Evolutionary conservation across 176 grass and related monocot species (phyloP), one percentile per base, ranked within the genome.

Genomic region (Juncus inflexus): DNA sequence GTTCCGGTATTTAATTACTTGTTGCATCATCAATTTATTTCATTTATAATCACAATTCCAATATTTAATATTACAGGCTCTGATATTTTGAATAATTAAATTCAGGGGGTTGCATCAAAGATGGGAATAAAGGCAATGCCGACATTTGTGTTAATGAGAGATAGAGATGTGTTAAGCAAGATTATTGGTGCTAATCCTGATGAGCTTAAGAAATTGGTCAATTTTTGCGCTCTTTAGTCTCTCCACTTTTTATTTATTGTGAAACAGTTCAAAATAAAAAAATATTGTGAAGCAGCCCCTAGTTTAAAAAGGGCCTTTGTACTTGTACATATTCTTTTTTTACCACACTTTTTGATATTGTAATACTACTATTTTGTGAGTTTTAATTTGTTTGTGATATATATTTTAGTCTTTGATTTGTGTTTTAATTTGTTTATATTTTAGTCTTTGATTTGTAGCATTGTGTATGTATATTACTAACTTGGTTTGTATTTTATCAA

Each of bases 41-140:
- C 19, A 43, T 42, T 70, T 42, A 12, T 38, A 57, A 19, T 42
- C 36, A 57, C 38, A 14, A 19, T 14, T 40, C 2, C 6, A 42
- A 58, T 70, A 52, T 15, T 41, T 71, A 28, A 2, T 45, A 40
- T 41, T 58, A 71, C 36, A 9, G 6, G 41, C 55, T 15, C 52
- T 41, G 56, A 9, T 28, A 15, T 66, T 16, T 0, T 59, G 2
- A 10, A 62, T 52, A 70, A 50, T 53, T 53, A 13, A 6, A 14
- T 66, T 28, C 76, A 99, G 95, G 67, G 40, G 3, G 83, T 94
- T 79, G 90, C 95, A 9, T 81, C 86, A 57, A 94, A 80, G 74
- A 65, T 90, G 51, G 83, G 84, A 58, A 90, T 99, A 67, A 90
- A 90, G 78, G 89, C 95, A 43, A 99, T 99, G 95, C 95, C 95